phyloP scores from a whole-genome alignment of 1,284 basidiomycete species.

The Puccinia hordei region DNA sequence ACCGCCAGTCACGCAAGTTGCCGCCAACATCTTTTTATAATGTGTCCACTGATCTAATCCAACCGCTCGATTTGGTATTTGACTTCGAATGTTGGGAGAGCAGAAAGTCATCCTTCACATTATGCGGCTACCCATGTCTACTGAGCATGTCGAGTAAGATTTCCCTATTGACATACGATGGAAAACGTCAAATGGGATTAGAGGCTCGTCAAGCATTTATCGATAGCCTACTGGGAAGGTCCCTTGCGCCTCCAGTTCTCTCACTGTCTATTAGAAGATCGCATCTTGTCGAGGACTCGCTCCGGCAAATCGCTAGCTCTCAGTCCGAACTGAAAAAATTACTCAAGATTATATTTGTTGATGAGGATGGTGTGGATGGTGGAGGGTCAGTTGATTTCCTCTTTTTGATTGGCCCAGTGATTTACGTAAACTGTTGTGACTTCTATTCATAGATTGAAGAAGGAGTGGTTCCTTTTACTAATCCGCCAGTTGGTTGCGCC shows the following conservation, averaged over 20 bases:
- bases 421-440: background rate
- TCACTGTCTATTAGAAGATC: slow-evolving; percentile 53
- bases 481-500: slow-evolving; percentile 54
- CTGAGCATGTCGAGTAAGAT: slow-evolving; percentile 56
- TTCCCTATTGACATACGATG: slow-evolving; percentile 54
- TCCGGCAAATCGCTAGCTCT: slow-evolving; percentile 52
- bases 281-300: slow-evolving; percentile 54
- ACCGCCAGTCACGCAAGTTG: slow-evolving; percentile 15
- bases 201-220: slow-evolving; percentile 53
- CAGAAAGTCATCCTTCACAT: slow-evolving; percentile 51
- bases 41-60: slow-evolving; percentile 20
- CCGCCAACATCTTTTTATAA: slow-evolving; percentile 26
- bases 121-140: slow-evolving; percentile 57
- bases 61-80: slow-evolving; percentile 8
- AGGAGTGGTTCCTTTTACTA: slow-evolving; percentile 57
- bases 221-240: slow-evolving; percentile 49
- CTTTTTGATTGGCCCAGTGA: background rate
- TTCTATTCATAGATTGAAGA: slow-evolving; percentile 51
- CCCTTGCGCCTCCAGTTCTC: slow-evolving; percentile 53
- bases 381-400: slow-evolving; percentile 38
- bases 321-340: slow-evolving; percentile 54
- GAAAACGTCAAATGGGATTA: slow-evolving; percentile 53
- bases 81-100: slow-evolving; percentile 45
- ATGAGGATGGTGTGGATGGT: slow-evolving; percentile 56
- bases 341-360: slow-evolving; percentile 54